Percentiles rank a stretch among this genome's conserved stretches.
These are phyloP conservation scores for Solanum chaucha DNA, from an alignment of 257 asterid species.

Conservation along the genomic window DNA sequence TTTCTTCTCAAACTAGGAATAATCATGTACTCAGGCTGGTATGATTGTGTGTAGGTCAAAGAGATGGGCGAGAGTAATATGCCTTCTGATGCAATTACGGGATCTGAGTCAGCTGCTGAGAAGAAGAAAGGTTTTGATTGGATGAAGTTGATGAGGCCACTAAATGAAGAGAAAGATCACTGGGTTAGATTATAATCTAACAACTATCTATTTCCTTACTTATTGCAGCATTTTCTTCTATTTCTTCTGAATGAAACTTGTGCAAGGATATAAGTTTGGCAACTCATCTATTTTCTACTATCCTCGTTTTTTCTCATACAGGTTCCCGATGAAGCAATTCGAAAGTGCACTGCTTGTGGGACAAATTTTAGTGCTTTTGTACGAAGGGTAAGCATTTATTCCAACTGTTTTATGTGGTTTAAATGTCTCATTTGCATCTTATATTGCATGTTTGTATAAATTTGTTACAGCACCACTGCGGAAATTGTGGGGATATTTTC, in stretches of 20 bases:
- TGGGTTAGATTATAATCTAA: constrained; percentile 44
- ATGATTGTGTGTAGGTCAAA: constrained; percentile 38
- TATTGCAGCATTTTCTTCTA: not conserved
- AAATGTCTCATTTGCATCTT: not conserved
- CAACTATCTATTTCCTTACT: not conserved
- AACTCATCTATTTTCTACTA: not conserved
- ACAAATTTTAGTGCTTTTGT: constrained; percentile 62
- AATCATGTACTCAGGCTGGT: not conserved
- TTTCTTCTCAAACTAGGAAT: not conserved
- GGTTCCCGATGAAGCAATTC: constrained; percentile 90
- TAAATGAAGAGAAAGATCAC: constrained; percentile 79
- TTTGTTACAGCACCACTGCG: constrained; percentile 70
- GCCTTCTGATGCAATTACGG: constrained; percentile 37
- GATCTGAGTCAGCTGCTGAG: constrained; percentile 54
- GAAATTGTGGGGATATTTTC: constrained; percentile 89
- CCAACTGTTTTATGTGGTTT: not conserved
- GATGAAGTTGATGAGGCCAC: constrained; percentile 68
- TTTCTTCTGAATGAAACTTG: not conserved
- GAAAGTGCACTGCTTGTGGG: constrained; percentile 58
- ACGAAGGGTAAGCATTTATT: constrained; percentile 48
- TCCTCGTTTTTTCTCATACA: constrained; percentile 10
- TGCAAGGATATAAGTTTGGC: not conserved
- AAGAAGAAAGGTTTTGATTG: constrained; percentile 71
- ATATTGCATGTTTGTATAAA: not conserved
- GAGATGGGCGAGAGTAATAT: constrained; percentile 55